A percentile compares a stretch with the other conserved stretches of the same genome.
phyloP scores from a whole-genome alignment of 1,139 yeast species.

The Scheffersomyces insectosa region DNA sequence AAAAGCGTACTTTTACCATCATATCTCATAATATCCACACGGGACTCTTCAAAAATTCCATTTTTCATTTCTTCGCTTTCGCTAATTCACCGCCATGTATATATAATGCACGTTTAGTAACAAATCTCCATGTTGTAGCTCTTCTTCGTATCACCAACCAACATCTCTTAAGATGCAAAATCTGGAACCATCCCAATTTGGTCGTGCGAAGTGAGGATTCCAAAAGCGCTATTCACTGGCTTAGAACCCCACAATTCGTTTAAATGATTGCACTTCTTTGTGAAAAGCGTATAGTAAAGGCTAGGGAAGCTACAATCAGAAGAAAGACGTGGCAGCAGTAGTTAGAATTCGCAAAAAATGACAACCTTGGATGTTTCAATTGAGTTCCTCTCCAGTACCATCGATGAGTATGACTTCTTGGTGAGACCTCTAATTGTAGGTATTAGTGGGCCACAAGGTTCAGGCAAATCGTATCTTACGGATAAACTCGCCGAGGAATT shows the following conservation, averaged over 20 bases:
- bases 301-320: not conserved
- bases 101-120: no score
- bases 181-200: no score
- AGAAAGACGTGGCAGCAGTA: not conserved
- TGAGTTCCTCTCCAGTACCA: conserved; percentile 19
- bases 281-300: no score
- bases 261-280: no score
- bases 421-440: conserved; percentile 60
- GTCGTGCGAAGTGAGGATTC: no score
- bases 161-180: not conserved
- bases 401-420: conserved; percentile 15
- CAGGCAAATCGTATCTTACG: conserved; percentile 80
- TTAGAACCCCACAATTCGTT: no score
- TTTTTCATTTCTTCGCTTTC: not conserved
- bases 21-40: no score
- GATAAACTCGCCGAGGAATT: conserved; percentile 40
- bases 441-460: conserved; percentile 88
- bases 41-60: no score
- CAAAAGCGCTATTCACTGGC: no score
- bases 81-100: no score
- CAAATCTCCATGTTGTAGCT: no score
- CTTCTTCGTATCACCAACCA: not conserved
- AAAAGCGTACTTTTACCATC: not conserved
- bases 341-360: conserved; percentile 7
- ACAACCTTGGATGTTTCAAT: conserved; percentile 18